phyloP scores from a whole-genome alignment of 352 stramenopile species.

The Pythium diclinum region DNA sequence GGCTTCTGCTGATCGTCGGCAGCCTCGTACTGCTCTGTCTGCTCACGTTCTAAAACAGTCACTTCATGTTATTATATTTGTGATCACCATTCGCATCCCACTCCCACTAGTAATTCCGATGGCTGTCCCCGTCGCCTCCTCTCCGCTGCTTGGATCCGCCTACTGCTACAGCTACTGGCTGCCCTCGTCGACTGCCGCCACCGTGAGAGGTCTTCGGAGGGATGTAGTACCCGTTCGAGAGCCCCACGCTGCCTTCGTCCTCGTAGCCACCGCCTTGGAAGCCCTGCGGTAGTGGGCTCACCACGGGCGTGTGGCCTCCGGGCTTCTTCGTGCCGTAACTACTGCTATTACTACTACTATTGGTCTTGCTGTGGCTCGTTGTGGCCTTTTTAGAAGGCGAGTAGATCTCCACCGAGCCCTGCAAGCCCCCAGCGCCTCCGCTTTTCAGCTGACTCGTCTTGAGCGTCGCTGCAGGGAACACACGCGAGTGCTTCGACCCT shows the following conservation, averaged over 20 bases:
- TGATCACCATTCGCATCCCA: neutral
- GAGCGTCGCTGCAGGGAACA: conserved; percentile 11
- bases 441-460: conserved; percentile 8
- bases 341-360: conserved; percentile 21
- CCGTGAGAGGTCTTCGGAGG: conserved; percentile 32
- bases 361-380: conserved; percentile 8
- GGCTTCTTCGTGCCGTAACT: neutral
- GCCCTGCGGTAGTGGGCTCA: conserved; percentile 19
- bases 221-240: conserved; percentile 11
- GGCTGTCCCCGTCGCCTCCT: conserved; percentile 16
- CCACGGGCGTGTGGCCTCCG: conserved; percentile 3
- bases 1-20: conserved; percentile 63
- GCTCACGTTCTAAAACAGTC: conserved; percentile 47
- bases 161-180: conserved; percentile 3
- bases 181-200: neutral
- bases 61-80: conserved; percentile 7
- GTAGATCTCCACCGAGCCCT: conserved; percentile 49
- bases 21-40: conserved; percentile 72
- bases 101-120: conserved; percentile 22
- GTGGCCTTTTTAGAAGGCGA: conserved; percentile 41
- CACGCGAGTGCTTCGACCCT: conserved; percentile 16
- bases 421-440: conserved; percentile 18
- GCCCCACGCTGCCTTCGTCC: neutral
- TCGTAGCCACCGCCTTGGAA: conserved; percentile 5
- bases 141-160: conserved; percentile 22